Base-by-base conservation (phyloP, 225 moss, liverwort and hornwort species). In the Lunularia cruciata region DNA sequence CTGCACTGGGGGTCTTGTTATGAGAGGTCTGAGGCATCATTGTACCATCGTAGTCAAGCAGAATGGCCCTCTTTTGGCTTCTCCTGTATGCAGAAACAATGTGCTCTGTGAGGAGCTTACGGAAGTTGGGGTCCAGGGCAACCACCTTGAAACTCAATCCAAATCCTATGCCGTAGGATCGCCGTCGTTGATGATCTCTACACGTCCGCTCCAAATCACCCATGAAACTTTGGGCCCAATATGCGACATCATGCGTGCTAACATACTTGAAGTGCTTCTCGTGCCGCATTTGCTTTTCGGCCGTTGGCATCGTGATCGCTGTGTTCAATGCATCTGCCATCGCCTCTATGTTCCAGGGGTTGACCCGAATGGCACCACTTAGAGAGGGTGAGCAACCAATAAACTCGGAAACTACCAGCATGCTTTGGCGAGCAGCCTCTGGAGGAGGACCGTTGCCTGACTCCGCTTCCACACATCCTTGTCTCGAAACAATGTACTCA, bases 21-120 rank as follows among this genome's bases (percentile, higher is more conserved):
- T 87, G 84, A 12, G 91, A 87, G 34, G 83, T 76, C 78, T 94
- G 91, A 22, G 90, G 84, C 63, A 91, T 91, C 91, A 94, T 89
- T 13, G 94, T 94, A n/a, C 94, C 94, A 63, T 94, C 94, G 38
- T 94, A 94, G 76, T 94, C 94, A 71, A 94, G 78, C 57, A 94
- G 63, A 66, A 94, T 80, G 32, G 86, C 81, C 32, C 94, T 76
- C 57, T 83, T 86, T 26, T 63, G 53, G 53, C 94, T 86, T 47
- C 73, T 87, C 60, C 76, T 69, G 46, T 94, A 94, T 2, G 94
- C 86, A 8, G 89, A 79, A 27, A 91, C 90, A 43, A 94, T 89
- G 3, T 87, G 75, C 46, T 94, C 89, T 31, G 86, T 87, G 31
- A 82, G 81, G 52, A 94, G 84, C 67, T 89, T 86, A 23, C 94